Evolutionary conservation across 148 eudicot species (phyloP).

Genomic region (Dysphania ambrosioides): DNA sequence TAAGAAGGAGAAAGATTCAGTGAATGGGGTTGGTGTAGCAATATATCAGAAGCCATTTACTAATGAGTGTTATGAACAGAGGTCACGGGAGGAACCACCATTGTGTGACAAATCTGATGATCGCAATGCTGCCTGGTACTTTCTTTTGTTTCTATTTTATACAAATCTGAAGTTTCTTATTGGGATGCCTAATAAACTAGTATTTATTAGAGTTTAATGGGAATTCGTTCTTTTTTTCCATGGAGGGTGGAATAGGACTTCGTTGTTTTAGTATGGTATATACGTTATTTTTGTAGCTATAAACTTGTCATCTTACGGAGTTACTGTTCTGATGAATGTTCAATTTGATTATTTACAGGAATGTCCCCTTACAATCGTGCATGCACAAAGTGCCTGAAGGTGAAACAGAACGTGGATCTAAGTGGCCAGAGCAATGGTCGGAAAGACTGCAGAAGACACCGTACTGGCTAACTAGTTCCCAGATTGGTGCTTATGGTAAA

Average conservation of each 20-base stretch:
- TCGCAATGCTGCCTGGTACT: constrained; percentile 49
- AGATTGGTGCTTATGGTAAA: constrained; percentile 72
- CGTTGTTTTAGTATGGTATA: not conserved
- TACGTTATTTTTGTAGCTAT: not conserved
- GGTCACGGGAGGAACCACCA: constrained; percentile 60
- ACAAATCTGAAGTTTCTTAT: not conserved
- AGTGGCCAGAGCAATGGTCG: constrained; percentile 75
- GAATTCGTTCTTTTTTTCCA: no score
- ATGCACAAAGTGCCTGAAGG: constrained; percentile 52
- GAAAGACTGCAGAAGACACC: constrained; percentile 53
- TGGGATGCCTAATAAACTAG: not conserved
- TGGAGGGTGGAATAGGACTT: not conserved
- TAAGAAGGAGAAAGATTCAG: constrained; percentile 57
- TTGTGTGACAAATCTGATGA: constrained; percentile 54
- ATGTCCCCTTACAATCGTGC: constrained; percentile 57
- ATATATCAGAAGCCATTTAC: constrained; percentile 64
- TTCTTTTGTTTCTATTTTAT: not conserved
- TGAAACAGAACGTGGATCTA: constrained; percentile 54
- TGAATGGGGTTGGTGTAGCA: constrained; percentile 75
- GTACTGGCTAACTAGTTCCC: constrained; percentile 55
- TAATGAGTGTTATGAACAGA: constrained; percentile 74
- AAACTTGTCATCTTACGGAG: no score
- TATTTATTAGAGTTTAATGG: not conserved
- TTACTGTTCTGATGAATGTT: no score
- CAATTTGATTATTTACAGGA: constrained; percentile 35